These are phyloP conservation scores for Populus ilicifolia DNA, from an alignment of 345 rosid genomes.

Conservation along the genomic window DNA sequence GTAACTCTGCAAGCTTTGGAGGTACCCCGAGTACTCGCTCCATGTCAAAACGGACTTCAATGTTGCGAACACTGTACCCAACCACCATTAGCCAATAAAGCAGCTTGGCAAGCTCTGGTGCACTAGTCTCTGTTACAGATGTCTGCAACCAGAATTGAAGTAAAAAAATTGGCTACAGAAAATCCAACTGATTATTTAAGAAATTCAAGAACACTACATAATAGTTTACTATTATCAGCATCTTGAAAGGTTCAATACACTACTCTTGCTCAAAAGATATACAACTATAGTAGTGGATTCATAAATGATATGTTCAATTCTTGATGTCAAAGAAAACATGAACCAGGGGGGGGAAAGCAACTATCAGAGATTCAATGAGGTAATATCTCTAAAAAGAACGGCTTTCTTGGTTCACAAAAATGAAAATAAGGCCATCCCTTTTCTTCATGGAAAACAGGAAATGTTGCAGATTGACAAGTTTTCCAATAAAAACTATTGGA, in stretches of 20 bases:
- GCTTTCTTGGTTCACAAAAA: neutral
- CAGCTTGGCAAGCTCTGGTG: conserved; percentile 77
- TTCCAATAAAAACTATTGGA: too few relatives aligned
- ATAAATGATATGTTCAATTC: neutral
- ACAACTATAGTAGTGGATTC: neutral
- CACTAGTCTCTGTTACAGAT: conserved; percentile 72
- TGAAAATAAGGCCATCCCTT: neutral
- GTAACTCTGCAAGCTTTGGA: conserved; percentile 76
- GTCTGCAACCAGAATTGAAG: conserved; percentile 41
- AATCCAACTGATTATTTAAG: neutral
- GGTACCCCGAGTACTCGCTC: conserved; percentile 81
- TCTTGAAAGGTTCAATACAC: neutral
- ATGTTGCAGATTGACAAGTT: too few relatives aligned
- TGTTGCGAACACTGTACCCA: conserved; percentile 88
- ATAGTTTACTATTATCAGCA: neutral
- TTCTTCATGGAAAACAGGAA: neutral
- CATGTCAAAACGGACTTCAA: conserved; percentile 95
- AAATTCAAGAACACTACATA: neutral
- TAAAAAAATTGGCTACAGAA: neutral
- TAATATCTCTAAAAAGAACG: neutral
- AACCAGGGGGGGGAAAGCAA: neutral
- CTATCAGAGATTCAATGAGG: neutral
- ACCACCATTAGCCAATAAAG: conserved; percentile 97
- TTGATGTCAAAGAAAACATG: neutral
- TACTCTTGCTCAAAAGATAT: neutral